Conservation (phyloP, 2,329 filamentous ascomycete genomes). For the Penicillium digitatum region DNA sequence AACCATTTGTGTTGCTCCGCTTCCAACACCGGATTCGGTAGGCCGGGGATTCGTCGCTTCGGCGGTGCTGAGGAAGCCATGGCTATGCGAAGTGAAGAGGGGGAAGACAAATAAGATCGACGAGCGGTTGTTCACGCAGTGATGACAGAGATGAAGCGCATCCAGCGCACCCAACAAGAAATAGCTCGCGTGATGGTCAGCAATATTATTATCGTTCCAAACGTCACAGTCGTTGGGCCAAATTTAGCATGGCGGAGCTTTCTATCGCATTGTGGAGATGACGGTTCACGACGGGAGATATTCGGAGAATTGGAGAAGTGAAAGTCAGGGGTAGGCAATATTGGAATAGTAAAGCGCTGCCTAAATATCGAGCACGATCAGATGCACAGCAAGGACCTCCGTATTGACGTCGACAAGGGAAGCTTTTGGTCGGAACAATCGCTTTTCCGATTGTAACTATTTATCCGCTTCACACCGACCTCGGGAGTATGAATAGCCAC, state of each 20-base stretch:
- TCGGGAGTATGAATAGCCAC: background rate
- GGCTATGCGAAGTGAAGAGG: slow-evolving; percentile 4
- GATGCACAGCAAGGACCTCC: background rate
- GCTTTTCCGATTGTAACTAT: background rate
- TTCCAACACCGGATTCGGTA: slow-evolving; percentile 49
- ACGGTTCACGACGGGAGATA: background rate
- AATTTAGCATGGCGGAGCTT: slow-evolving; percentile 9
- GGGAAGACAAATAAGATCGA: background rate
- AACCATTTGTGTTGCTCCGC: slow-evolving; percentile 73
- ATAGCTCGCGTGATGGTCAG: background rate
- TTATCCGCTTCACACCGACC: background rate
- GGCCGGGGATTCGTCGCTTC: slow-evolving; percentile 33
- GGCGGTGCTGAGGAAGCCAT: slow-evolving; percentile 23
- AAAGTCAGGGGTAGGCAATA: background rate
- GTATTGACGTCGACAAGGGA: background rate
- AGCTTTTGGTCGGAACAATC: slow-evolving; percentile 1
- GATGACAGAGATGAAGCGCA: slow-evolving; percentile 10
- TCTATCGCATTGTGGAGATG: slow-evolving; percentile 2
- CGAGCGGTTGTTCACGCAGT: background rate
- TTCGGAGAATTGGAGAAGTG: background rate
- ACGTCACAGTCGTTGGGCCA: background rate
- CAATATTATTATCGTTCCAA: slow-evolving; percentile 4
- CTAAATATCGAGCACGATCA: background rate
- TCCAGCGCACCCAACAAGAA: slow-evolving; percentile 16
- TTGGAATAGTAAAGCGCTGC: background rate